These are phyloP conservation scores for Pezicula neosporulosa DNA, from an alignment of 2,329 filamentous ascomycete species.

Conservation along the genomic window DNA sequence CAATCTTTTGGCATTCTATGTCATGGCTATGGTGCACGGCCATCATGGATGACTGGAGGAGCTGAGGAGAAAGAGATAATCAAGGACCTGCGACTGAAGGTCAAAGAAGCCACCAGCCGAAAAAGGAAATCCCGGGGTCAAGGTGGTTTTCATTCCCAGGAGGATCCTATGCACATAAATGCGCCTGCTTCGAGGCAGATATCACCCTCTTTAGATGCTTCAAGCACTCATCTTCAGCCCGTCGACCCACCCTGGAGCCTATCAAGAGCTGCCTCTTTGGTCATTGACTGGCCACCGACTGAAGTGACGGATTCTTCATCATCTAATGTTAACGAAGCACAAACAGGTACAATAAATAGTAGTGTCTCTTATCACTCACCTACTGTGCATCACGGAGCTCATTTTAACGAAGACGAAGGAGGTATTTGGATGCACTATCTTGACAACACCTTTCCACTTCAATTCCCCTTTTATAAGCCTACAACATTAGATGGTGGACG, in stretches of 20 bases:
- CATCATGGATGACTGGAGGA: constrained; percentile 7
- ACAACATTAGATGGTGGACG: constrained; percentile 49
- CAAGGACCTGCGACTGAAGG: not conserved
- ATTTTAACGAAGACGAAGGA: constrained; percentile 6
- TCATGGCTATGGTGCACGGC: constrained; percentile 39
- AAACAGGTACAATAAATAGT: too few relatives aligned
- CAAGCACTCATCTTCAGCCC: not conserved
- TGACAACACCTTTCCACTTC: constrained; percentile 57
- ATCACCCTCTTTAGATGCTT: not conserved
- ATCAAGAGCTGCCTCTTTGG: not conserved
- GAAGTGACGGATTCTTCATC: not conserved
- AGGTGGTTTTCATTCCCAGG: not conserved
- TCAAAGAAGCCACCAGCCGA: not conserved
- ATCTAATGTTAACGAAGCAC: not conserved
- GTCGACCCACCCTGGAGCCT: not conserved
- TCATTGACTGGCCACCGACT: not conserved
- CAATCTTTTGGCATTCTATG: constrained; percentile 53
- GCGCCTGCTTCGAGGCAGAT: not conserved
- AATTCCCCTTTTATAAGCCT: constrained; percentile 60
- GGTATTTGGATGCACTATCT: constrained; percentile 53
- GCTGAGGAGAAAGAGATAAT: not conserved
- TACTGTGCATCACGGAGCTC: too few relatives aligned
- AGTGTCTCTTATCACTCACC: too few relatives aligned
- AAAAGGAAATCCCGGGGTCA: not conserved
- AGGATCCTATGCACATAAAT: not conserved